Evolutionary conservation across 202 grass and related monocot species (phyloP).

Genomic region (Dendrocalamus latiflorus): DNA sequence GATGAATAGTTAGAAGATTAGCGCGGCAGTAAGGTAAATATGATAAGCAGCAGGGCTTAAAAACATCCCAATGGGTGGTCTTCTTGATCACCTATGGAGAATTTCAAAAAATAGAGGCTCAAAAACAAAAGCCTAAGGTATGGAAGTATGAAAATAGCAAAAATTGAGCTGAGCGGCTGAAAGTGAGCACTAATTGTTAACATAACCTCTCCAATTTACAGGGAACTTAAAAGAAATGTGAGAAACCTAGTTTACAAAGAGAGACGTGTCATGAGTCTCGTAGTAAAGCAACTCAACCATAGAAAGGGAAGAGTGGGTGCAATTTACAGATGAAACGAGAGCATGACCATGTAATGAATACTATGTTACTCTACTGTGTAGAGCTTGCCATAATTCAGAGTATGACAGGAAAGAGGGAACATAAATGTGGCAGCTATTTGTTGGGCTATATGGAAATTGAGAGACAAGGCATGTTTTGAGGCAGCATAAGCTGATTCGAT

Average conservation of each 20-base stretch:
- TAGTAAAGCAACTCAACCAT: neutral
- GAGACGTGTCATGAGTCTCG: neutral
- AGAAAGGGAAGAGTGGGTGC: neutral
- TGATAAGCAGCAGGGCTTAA: neutral
- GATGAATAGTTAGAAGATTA: neutral
- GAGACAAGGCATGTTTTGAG: too few species aligned
- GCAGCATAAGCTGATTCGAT: too few species aligned
- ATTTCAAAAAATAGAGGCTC: neutral
- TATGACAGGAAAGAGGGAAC: neutral
- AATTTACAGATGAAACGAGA: neutral
- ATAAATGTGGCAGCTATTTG: neutral
- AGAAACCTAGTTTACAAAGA: neutral
- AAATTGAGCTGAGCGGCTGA: neutral
- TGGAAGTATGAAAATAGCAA: too few species aligned
- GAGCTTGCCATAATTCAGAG: neutral
- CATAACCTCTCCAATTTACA: neutral
- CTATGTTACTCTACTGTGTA: too few species aligned
- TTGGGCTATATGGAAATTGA: too few species aligned
- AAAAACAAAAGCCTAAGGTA: neutral
- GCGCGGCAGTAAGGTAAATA: neutral
- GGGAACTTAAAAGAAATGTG: neutral
- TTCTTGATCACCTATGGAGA: neutral
- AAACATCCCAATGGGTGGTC: neutral
- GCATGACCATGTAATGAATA: neutral
- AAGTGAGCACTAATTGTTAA: neutral